A percentile compares a stretch with the other conserved stretches of the same genome.
Conservation (phyloP, 2,329 filamentous ascomycete genomes). For the Fusarium illudens region DNA sequence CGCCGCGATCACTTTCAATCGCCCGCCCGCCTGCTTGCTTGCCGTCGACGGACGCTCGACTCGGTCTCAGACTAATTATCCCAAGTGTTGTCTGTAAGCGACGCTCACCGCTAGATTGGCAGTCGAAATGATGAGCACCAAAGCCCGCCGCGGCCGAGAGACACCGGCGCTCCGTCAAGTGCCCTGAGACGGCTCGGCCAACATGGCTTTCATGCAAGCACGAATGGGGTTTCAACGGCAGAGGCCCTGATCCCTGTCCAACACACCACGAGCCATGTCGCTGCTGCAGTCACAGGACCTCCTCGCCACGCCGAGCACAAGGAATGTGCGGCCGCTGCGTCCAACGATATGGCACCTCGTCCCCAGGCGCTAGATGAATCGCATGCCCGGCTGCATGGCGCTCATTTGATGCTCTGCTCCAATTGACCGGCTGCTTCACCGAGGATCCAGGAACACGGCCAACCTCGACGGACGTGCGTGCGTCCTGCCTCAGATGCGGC, state of each 20-base stretch:
- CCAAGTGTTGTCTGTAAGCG: conserved; percentile 17
- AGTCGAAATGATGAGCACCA: conserved; percentile 33
- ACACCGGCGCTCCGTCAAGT: conserved; percentile 30
- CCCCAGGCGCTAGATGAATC: conserved; percentile 25
- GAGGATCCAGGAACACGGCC: conserved; percentile 42
- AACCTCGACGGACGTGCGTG: conserved; percentile 12
- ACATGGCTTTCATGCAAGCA: conserved; percentile 33
- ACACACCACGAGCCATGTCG: conserved; percentile 41
- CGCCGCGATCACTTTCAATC: conserved; percentile 22
- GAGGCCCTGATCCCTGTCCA: conserved; percentile 41
- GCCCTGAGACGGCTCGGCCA: conserved; percentile 32
- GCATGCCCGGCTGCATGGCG: conserved; percentile 25
- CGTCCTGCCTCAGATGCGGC: conserved; percentile 14
- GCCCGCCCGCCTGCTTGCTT: conserved; percentile 17
- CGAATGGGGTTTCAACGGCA: conserved; percentile 43
- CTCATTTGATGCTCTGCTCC: conserved; percentile 11
- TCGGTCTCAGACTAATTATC: conserved; percentile 34
- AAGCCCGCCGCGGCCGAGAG: conserved; percentile 35
- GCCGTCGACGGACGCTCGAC: conserved; percentile 32
- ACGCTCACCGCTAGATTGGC: conserved; percentile 42
- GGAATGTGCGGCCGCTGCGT: conserved; percentile 30
- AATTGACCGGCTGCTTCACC: conserved; percentile 41
- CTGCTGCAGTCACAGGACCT: conserved; percentile 44
- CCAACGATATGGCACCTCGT: conserved; percentile 22
- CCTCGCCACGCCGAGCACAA: conserved; percentile 39